phyloP scores from a whole-genome alignment of 1,139 yeast genomes.

The Pichiaceae sp. region DNA sequence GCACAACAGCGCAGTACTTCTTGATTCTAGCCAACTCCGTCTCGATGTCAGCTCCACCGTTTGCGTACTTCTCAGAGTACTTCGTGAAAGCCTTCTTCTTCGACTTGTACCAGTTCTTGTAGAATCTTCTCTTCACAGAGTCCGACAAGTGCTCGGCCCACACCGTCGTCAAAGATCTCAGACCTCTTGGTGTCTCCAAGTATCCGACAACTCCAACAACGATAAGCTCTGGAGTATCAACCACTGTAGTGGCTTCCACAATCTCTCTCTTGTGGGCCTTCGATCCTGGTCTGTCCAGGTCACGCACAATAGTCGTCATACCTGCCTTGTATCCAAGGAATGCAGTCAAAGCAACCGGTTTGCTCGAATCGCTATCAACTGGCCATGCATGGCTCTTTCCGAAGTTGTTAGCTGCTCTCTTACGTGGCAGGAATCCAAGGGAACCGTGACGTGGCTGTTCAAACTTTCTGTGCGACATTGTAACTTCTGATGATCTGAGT shows the following conservation, averaged over 20 bases:
- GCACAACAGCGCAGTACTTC: constrained; percentile 97
- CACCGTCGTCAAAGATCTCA: constrained; percentile 98
- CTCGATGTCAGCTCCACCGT: constrained; percentile 78
- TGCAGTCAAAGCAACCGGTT: constrained; percentile 98
- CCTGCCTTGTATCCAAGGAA: constrained; percentile 99
- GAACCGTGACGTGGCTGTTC: constrained; percentile 99
- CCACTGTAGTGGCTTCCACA: constrained; percentile 98
- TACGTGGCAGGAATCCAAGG: constrained; percentile 98
- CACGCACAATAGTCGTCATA: constrained; percentile 99
- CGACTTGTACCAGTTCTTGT: constrained; percentile 99
- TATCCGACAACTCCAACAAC: constrained; percentile 99
- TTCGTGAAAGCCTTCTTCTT: constrained; percentile 99
- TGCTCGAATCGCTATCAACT: constrained; percentile 84
- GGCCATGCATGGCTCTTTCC: constrained; percentile 99
- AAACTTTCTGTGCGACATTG: constrained; percentile 99
- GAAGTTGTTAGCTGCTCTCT: constrained; percentile 98
- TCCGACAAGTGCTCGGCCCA: constrained; percentile 99
- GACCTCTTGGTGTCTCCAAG: constrained; percentile 99
- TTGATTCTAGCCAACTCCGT: constrained; percentile 97
- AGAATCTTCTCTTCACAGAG: constrained; percentile 99
- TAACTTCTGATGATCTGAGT: constrained; percentile 13
- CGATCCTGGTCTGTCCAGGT: constrained; percentile 99
- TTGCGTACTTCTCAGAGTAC: constrained; percentile 97
- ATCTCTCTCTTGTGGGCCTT: constrained; percentile 99
- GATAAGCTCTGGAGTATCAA: constrained; percentile 98